Evolutionary conservation across 768 basidiomycete species (phyloP), one percentile per base, ranked within the genome.

Genomic region (Daedaleopsis nitida): DNA sequence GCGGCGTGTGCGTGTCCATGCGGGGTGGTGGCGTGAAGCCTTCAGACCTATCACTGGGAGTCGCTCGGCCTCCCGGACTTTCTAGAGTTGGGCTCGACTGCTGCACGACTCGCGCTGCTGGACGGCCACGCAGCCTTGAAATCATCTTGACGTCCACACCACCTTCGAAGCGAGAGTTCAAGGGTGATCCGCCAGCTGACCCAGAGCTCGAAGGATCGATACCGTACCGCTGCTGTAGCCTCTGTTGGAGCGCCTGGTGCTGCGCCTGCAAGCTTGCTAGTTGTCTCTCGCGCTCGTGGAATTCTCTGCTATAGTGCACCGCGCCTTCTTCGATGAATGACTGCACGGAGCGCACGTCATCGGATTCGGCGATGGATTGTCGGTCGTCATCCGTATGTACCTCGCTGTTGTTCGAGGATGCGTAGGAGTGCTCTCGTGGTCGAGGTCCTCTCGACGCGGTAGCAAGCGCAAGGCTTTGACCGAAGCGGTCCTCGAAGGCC

Each of bases 401-500:
- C 57, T 89, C 88, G 69, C 86, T 86, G 59, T 81, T 83, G 14
- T 87, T 87, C 14, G 83, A 82, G 1, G 81, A 82, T n/a, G 78
- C 74, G 39, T 64, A 59, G 47, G 64, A 56, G 2, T 72, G 66
- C 54, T 83, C 81, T 38, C 68, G 76, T 67, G 88, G 83, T n/a
- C 88, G 78, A 3, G 86, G 84, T 6, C 79, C 81, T 1, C 81
- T 82, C 2, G 87, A 80, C 19, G 83, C 78, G 1, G 91, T 92
- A 13, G 89, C 91, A 12, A 92, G 74, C 47, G 83, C 84, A 19
- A 93, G 74, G 0, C 88, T 80, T 52, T 82, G 79, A 21, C 84
- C 91, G 13, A 93, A 79, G 53, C 86, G 80, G 60, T 79, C 82
- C 69, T 91, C 87, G 66, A 90, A 93, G 19, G 85, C 74, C 2